Conservation (phyloP, 2,329 filamentous ascomycete species). For the Hymenoscyphus scutula region DNA sequence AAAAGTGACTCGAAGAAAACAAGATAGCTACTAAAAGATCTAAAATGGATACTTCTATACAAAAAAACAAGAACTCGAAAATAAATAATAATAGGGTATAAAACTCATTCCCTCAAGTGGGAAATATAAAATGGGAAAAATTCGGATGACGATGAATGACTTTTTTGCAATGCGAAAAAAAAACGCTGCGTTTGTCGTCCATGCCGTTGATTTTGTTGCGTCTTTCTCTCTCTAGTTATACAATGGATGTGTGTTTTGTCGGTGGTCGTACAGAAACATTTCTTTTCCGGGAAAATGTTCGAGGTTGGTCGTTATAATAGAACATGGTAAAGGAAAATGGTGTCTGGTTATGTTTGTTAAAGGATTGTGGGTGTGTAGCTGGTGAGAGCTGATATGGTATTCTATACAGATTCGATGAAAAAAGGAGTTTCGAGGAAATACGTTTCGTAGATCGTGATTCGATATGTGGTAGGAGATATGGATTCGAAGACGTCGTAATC, state of each 20-base stretch:
- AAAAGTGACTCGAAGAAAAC: neutral
- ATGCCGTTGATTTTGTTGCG: constrained; percentile 5
- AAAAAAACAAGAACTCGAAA: neutral
- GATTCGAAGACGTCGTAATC: constrained; percentile 4
- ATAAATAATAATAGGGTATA: constrained; percentile 10
- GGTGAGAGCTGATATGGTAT: neutral
- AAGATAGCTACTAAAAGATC: neutral
- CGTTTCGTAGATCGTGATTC: constrained; percentile 3
- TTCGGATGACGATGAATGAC: neutral
- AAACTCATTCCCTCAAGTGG: neutral
- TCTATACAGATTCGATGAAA: neutral
- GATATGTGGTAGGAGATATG: neutral
- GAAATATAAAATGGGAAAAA: neutral
- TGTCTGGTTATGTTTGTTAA: neutral
- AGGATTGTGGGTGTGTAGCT: neutral
- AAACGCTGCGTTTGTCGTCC: neutral
- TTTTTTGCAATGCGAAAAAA: neutral
- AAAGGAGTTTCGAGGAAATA: constrained; percentile 4
- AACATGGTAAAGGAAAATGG: neutral
- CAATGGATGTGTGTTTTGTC: neutral
- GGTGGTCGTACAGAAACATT: neutral
- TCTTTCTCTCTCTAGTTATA: constrained; percentile 6
- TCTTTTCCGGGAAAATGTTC: neutral
- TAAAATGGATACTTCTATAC: constrained; percentile 3
- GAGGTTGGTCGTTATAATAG: constrained; percentile 2